These are phyloP conservation scores for Syzygium syzygioides DNA, from an alignment of 441 rosid species.

Conservation along the genomic window DNA sequence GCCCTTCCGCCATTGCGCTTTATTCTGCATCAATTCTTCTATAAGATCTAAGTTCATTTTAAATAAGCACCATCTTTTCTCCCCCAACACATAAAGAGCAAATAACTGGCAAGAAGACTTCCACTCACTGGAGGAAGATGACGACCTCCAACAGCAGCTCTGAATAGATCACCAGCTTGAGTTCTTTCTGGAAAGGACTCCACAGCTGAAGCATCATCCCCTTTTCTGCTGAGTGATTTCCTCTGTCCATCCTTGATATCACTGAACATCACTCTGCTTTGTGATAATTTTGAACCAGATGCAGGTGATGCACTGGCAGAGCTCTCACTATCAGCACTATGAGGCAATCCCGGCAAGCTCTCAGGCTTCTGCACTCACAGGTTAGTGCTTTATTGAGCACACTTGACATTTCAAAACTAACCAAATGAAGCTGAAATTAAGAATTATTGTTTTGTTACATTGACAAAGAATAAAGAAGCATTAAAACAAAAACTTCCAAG, in stretches of 20 bases:
- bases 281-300: conserved; percentile 57
- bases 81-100: background rate
- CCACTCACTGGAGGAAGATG: conserved; percentile 56
- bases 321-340: conserved; percentile 54
- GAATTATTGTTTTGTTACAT: background rate
- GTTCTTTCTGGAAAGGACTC: conserved; percentile 63
- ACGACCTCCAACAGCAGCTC: conserved; percentile 50
- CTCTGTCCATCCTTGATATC: conserved; percentile 40
- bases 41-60: background rate
- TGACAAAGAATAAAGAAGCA: background rate
- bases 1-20: background rate
- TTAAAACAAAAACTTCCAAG: background rate
- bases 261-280: conserved; percentile 27
- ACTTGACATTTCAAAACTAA: background rate
- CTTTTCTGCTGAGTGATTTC: conserved; percentile 52
- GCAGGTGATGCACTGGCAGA: conserved; percentile 60
- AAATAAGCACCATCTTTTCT: background rate
- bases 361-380: conserved; percentile 63
- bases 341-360: conserved; percentile 42
- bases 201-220: conserved; percentile 34
- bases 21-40: background rate
- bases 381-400: background rate
- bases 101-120: background rate
- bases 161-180: conserved; percentile 70
- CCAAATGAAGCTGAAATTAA: background rate